These are phyloP conservation scores for Onygenales sp. DNA, from an alignment of 2,329 filamentous ascomycete species.

Conservation along the genomic window DNA sequence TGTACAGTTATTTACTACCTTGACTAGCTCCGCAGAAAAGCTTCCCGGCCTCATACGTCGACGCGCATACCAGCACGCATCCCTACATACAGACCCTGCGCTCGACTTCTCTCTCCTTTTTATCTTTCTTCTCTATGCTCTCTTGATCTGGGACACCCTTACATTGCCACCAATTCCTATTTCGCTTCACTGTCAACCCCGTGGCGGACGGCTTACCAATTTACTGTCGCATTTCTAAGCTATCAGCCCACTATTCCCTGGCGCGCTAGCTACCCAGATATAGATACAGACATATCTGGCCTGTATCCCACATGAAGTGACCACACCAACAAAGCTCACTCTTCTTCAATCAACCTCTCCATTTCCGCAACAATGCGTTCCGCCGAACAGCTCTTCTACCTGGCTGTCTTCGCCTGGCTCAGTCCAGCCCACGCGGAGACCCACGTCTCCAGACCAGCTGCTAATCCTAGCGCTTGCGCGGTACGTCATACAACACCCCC, in stretches of 20 bases:
- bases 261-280: neutral
- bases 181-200: neutral
- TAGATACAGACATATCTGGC: neutral
- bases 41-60: neutral
- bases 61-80: neutral
- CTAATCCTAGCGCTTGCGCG: slow-evolving; percentile 42
- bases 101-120: neutral
- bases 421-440: slow-evolving; percentile 37
- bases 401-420: slow-evolving; percentile 53
- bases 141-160: too few relatives aligned
- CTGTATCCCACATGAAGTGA: neutral
- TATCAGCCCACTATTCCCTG: too few relatives aligned
- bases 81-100: neutral
- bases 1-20: too few relatives aligned
- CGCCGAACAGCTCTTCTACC: slow-evolving; percentile 48
- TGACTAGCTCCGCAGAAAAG: too few relatives aligned
- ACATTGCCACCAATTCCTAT: too few relatives aligned
- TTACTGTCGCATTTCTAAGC: neutral
- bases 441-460: slow-evolving; percentile 25
- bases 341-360: neutral
- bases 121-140: neutral
- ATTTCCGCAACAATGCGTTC: slow-evolving; percentile 36
- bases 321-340: neutral
- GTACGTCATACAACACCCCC: slow-evolving; percentile 33
- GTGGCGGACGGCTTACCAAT: neutral